Percentiles rank a stretch among this genome's conserved stretches.
Evolutionary conservation across 345 rosid species (phyloP).

Genomic region (Dipteronia dyeriana): DNA sequence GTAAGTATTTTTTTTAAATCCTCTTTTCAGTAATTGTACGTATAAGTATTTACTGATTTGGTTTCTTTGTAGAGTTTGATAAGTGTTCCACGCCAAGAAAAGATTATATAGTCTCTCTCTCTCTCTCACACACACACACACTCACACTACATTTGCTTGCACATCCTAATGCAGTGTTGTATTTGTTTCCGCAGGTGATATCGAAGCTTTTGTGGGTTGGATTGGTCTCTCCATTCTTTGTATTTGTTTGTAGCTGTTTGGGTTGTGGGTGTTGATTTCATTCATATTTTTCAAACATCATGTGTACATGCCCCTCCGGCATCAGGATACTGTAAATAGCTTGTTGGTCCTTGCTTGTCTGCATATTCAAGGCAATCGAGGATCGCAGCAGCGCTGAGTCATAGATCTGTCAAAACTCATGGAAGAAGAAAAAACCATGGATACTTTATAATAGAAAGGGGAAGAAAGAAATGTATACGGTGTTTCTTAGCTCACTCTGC

Average conservation of each 20-base stretch:
- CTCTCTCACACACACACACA: too few species aligned
- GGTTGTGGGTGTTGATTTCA: conserved; percentile 15
- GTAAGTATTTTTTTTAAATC: conserved; percentile 25
- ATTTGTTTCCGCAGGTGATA: conserved; percentile 28
- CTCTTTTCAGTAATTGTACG: neutral
- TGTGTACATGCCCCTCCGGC: conserved; percentile 23
- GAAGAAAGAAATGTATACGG: conserved; percentile 9
- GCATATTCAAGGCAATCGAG: conserved; percentile 13
- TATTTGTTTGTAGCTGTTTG: conserved; percentile 13
- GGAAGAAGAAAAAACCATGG: conserved; percentile 18
- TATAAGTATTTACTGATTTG: neutral
- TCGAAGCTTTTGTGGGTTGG: conserved; percentile 18
- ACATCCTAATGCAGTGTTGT: conserved; percentile 13
- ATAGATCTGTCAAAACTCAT: conserved; percentile 21
- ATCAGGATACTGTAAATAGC: conserved; percentile 40
- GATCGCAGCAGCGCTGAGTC: conserved; percentile 26
- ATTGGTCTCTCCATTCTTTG: conserved; percentile 31
- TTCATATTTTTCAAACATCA: conserved; percentile 20
- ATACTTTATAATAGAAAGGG: conserved; percentile 8
- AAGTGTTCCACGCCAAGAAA: neutral
- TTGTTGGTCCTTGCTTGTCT: conserved; percentile 27
- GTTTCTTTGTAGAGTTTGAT: neutral
- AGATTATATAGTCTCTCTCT: neutral
- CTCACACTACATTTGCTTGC: neutral
- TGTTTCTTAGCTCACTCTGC: neutral